Percentiles rank a stretch among this genome's conserved stretches.
Conservation (phyloP, 192 early-diverging fungal species). For the Glomus cerebriforme region DNA sequence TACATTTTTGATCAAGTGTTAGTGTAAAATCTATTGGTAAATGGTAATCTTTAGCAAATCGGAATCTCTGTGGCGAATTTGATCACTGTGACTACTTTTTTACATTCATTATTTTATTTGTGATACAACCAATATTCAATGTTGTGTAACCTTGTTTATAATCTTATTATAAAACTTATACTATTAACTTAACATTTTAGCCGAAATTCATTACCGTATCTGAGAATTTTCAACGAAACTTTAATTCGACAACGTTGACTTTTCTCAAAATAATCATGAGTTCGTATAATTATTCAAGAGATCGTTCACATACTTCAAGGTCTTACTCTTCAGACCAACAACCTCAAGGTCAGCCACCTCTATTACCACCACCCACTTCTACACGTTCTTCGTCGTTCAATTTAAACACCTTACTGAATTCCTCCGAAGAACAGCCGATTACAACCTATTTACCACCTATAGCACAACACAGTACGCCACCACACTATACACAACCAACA, state of each 20-base stretch:
- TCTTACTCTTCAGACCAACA: slow-evolving; percentile 22
- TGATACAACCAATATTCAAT: not conserved
- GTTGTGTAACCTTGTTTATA: not conserved
- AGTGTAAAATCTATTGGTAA: no score
- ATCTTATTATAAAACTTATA: not conserved
- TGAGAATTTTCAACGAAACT: not conserved
- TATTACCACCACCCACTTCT: slow-evolving; percentile 22
- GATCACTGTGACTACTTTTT: not conserved
- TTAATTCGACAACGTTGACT: not conserved
- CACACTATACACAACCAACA: not conserved
- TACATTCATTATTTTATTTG: not conserved
- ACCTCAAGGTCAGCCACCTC: slow-evolving; percentile 3
- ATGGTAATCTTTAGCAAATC: no score
- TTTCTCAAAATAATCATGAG: slow-evolving; percentile 8
- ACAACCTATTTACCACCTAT: slow-evolving; percentile 4
- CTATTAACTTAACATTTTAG: not conserved
- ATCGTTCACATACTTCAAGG: not conserved
- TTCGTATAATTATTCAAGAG: slow-evolving; percentile 29
- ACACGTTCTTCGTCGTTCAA: not conserved
- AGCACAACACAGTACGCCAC: not conserved
- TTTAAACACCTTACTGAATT: slow-evolving; percentile 25
- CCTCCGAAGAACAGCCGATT: slow-evolving; percentile 15
- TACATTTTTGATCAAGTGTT: no score
- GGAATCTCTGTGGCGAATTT: no score
- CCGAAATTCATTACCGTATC: not conserved